phyloP scores from a whole-genome alignment of 805 yeast genomes.

The Jamesozyma hellenica region DNA sequence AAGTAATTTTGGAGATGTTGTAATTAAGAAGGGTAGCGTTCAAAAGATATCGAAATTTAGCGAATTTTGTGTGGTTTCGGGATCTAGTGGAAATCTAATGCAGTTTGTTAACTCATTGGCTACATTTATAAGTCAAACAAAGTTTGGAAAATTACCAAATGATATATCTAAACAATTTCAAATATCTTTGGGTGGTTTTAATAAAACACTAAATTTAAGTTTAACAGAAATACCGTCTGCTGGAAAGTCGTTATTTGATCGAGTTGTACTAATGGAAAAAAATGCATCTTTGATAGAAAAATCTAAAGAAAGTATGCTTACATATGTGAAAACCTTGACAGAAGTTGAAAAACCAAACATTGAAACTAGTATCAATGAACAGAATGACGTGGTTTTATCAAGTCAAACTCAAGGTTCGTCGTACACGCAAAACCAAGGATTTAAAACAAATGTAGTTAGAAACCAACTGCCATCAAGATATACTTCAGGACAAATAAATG shows the following conservation, averaged over 20 bases:
- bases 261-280: conserved; percentile 3
- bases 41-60: conserved; percentile 9
- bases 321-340: conserved; percentile 1
- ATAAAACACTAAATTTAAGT: conserved; percentile 3
- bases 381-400: too few relatives aligned
- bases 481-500: not conserved
- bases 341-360: conserved; percentile 5
- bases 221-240: conserved; percentile 13
- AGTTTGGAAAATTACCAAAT: conserved; percentile 14
- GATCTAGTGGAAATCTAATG: conserved; percentile 5
- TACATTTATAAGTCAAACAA: conserved; percentile 8
- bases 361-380: too few relatives aligned
- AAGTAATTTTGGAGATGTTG: not conserved
- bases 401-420: too few relatives aligned
- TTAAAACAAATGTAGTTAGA: too few relatives aligned
- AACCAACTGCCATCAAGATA: too few relatives aligned
- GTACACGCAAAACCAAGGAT: too few relatives aligned
- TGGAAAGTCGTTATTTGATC: conserved; percentile 14
- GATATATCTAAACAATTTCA: conserved; percentile 6
- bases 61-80: conserved; percentile 7
- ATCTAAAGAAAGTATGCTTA: conserved; percentile 4
- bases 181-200: conserved; percentile 2
- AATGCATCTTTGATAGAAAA: conserved; percentile 14
- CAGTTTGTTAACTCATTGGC: conserved; percentile 11
- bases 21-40: conserved; percentile 4